phyloP scores from a whole-genome alignment of 1,139 yeast species.

The Saccharomyces hybrid region DNA sequence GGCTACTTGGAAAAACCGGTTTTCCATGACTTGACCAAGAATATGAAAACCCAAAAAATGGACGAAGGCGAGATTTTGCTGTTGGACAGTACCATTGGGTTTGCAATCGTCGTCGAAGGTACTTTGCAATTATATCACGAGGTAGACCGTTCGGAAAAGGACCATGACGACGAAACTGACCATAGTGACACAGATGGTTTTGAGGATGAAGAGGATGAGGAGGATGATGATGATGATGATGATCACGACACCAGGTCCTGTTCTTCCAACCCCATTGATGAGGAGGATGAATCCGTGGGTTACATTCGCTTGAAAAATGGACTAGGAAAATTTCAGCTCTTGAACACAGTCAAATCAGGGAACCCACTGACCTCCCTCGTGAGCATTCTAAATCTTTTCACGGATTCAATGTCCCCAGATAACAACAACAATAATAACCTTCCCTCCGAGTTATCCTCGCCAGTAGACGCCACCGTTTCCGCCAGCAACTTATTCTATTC shows the following conservation, averaged over 20 bases:
- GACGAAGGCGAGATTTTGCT: slow-evolving; percentile 69
- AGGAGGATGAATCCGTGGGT: slow-evolving; percentile 16
- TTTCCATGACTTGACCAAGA: slow-evolving; percentile 85
- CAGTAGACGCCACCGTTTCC: not conserved
- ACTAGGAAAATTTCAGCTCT: slow-evolving; percentile 50
- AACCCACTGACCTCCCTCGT: slow-evolving; percentile 78
- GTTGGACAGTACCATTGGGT: slow-evolving; percentile 71
- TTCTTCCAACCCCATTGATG: not conserved
- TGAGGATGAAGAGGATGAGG: not conserved
- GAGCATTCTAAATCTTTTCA: slow-evolving; percentile 66
- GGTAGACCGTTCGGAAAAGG: slow-evolving; percentile 28
- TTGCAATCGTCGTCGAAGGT: slow-evolving; percentile 93
- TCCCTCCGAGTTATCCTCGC: not conserved
- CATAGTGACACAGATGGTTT: not conserved
- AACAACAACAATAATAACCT: not conserved
- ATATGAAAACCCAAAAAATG: slow-evolving; percentile 83
- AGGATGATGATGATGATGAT: slow-evolving; percentile 5
- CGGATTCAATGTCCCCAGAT: slow-evolving; percentile 21
- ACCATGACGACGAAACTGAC: slow-evolving; percentile 1
- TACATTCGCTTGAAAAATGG: slow-evolving; percentile 41
- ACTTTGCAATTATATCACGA: slow-evolving; percentile 71
- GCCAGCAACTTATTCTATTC: not conserved
- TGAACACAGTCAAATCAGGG: slow-evolving; percentile 83
- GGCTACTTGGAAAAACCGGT: slow-evolving; percentile 89
- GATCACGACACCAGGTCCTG: slow-evolving; percentile 7